A percentile compares a stretch with the other conserved stretches of the same genome.
These are phyloP conservation scores for Spiraea crenata DNA, from an alignment of 331 rosid genomes.

Conservation along the genomic window DNA sequence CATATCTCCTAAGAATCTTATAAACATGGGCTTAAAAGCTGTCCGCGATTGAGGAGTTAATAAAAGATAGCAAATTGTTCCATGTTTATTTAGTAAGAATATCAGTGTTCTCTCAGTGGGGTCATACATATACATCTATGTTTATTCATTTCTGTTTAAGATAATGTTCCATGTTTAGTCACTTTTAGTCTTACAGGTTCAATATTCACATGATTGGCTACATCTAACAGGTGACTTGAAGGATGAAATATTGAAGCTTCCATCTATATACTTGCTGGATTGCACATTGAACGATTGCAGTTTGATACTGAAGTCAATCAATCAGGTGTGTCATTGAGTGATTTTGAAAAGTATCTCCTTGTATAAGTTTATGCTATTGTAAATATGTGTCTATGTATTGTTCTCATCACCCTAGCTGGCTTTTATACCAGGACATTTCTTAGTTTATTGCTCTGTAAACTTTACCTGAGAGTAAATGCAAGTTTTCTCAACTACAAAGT, in stretches of 20 bases:
- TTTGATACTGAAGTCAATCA: conserved; percentile 55
- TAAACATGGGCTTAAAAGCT: neutral
- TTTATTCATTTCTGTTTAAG: neutral
- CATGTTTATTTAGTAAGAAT: no score
- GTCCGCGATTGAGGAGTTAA: neutral
- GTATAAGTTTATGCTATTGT: neutral
- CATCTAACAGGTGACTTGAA: conserved; percentile 53
- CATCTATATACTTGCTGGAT: conserved; percentile 74
- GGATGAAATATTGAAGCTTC: conserved; percentile 53
- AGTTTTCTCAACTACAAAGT: neutral
- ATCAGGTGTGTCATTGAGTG: conserved; percentile 57
- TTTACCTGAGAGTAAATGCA: neutral
- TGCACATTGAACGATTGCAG: conserved; percentile 86
- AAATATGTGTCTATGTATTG: neutral
- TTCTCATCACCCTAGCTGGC: neutral
- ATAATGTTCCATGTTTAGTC: neutral
- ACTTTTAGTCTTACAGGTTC: neutral
- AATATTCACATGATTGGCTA: conserved; percentile 21
- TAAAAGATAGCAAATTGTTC: neutral
- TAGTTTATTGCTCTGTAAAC: neutral
- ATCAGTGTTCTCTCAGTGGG: neutral
- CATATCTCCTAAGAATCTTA: neutral
- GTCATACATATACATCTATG: neutral
- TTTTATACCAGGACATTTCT: neutral
- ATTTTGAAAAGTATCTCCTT: conserved; percentile 5